A percentile compares a stretch with the other conserved stretches of the same genome.
phyloP scores from a whole-genome alignment of 2,329 filamentous ascomycete species.

The Beauveria scarabaeidicola region DNA sequence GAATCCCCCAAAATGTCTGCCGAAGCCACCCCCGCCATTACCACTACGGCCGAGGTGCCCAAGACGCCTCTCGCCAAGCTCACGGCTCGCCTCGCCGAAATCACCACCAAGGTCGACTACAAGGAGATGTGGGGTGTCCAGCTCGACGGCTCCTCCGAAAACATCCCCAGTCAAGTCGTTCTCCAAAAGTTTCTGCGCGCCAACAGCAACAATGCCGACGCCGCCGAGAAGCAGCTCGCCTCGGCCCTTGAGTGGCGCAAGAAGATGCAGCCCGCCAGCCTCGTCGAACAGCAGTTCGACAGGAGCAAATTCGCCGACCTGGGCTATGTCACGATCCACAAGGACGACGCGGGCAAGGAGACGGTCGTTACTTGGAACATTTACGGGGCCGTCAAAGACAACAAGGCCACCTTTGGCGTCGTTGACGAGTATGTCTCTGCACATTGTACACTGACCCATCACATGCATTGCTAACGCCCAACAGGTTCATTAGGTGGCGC shows the following conservation, averaged over 20 bases:
- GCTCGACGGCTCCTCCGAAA: constrained; percentile 41
- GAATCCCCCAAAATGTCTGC: constrained; percentile 19
- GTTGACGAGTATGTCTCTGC: constrained; percentile 58
- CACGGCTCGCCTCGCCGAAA: constrained; percentile 46
- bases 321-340: constrained; percentile 72
- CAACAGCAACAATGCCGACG: constrained; percentile 66
- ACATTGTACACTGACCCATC: neutral
- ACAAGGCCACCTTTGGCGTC: constrained; percentile 76
- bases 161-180: constrained; percentile 73
- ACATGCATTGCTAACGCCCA: neutral
- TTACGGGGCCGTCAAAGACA: constrained; percentile 78
- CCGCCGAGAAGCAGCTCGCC: constrained; percentile 68
- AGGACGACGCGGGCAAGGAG: constrained; percentile 47
- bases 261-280: constrained; percentile 59
- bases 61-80: constrained; percentile 43
- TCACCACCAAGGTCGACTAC: constrained; percentile 51
- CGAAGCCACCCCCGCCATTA: constrained; percentile 16
- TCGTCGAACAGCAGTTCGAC: constrained; percentile 56
- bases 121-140: constrained; percentile 81
- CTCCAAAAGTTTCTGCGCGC: constrained; percentile 91
- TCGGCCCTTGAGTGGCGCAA: constrained; percentile 79
- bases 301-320: constrained; percentile 65
- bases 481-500: constrained; percentile 81
- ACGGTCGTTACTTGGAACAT: constrained; percentile 82
- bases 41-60: constrained; percentile 9